These are phyloP conservation scores for Debaryomycetaceae sp. DNA, from an alignment of 1,139 yeast species.

Conservation along the genomic window DNA sequence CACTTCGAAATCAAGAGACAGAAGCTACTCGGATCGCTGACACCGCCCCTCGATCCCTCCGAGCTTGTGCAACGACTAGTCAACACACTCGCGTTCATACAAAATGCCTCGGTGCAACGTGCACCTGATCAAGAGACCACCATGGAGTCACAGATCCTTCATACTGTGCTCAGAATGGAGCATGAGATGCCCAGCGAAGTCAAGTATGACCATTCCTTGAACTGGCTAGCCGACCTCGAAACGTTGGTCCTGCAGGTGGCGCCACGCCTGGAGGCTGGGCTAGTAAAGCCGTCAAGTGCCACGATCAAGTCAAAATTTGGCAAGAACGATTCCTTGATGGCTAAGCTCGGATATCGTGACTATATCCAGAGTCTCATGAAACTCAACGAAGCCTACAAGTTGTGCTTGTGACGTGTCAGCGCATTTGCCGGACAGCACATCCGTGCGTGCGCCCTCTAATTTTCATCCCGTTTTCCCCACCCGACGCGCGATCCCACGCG, in stretches of 20 bases:
- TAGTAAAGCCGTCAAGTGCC: neutral
- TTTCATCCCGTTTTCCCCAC: neutral
- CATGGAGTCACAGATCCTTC: constrained; percentile 24
- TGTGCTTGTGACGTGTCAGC: constrained; percentile 20
- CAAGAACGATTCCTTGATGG: constrained; percentile 11
- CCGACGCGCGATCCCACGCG: neutral
- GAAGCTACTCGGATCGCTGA: constrained; percentile 10
- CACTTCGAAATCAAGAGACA: constrained; percentile 11
- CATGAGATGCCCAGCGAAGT: constrained; percentile 22
- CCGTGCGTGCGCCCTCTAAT: constrained; percentile 2
- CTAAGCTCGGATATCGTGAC: constrained; percentile 22
- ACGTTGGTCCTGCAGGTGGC: constrained; percentile 2
- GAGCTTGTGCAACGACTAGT: constrained; percentile 22
- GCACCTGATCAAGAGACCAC: constrained; percentile 10
- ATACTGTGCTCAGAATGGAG: constrained; percentile 31
- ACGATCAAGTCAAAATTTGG: constrained; percentile 11
- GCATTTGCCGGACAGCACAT: constrained; percentile 1
- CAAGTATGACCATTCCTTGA: constrained; percentile 26
- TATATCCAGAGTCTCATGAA: constrained; percentile 29
- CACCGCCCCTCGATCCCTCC: constrained; percentile 7
- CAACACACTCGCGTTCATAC: constrained; percentile 36
- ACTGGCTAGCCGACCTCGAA: constrained; percentile 21
- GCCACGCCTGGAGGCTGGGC: neutral
- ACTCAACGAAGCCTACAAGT: constrained; percentile 27
- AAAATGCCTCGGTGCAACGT: constrained; percentile 33